phyloP scores from a whole-genome alignment of 2,329 filamentous ascomycete genomes.

The Botrytis paeoniae region DNA sequence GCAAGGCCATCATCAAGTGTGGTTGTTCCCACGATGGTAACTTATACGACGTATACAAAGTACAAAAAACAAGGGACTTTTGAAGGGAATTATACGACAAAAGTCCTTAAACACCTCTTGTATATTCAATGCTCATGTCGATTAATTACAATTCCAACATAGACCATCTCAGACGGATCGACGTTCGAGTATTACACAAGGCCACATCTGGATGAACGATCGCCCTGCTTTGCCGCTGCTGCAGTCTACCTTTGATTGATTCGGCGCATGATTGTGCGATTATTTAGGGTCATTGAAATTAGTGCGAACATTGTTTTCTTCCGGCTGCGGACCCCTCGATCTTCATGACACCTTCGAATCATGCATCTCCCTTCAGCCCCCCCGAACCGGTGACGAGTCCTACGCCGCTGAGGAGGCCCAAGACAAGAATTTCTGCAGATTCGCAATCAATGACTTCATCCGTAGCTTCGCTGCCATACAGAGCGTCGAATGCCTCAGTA shows the following conservation, averaged over 20 bases:
- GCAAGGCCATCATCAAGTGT: conserved; percentile 2
- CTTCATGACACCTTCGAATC: conserved; percentile 66
- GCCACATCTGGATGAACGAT: conserved; percentile 18
- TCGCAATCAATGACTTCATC: conserved; percentile 50
- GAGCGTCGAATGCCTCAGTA: conserved; percentile 54
- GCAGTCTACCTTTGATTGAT: background rate
- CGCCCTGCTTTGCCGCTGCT: background rate
- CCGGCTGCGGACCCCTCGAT: conserved; percentile 23
- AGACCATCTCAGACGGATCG: conserved; percentile 16
- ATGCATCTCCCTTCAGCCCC: conserved; percentile 67
- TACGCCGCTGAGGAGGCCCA: conserved; percentile 57
- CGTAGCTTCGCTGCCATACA: conserved; percentile 51
- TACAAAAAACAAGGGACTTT: background rate
- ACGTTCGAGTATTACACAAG: conserved; percentile 3
- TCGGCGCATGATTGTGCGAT: conserved; percentile 42
- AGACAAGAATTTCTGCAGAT: conserved; percentile 52
- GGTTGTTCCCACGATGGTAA: background rate
- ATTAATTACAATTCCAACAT: conserved; percentile 12
- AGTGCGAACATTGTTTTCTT: conserved; percentile 17
- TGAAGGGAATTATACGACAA: background rate
- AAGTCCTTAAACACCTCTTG: background rate
- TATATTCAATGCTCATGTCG: conserved; percentile 26
- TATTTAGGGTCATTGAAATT: conserved; percentile 42
- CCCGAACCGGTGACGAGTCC: conserved; percentile 43
- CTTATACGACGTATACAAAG: background rate